Percentiles rank a stretch among this genome's conserved stretches.
phyloP scores from a whole-genome alignment of 179 eudicot genomes.

The Beta lomatogona region DNA sequence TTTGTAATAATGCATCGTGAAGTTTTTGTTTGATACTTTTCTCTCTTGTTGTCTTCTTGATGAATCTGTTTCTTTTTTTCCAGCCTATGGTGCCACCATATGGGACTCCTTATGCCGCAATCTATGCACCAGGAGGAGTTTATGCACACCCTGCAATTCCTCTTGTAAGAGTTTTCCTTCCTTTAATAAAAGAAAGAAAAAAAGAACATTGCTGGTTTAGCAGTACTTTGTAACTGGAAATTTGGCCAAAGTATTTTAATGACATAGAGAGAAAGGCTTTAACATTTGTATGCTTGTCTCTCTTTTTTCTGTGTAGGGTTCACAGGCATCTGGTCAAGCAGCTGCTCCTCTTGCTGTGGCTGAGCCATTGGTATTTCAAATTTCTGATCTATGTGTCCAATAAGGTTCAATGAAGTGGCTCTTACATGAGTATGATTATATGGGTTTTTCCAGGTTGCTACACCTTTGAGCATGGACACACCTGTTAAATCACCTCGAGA shows the following conservation, averaged over 20 bases:
- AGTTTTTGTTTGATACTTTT: neutral
- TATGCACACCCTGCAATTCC: constrained; percentile 83
- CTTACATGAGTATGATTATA: neutral
- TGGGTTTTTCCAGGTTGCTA: constrained; percentile 47
- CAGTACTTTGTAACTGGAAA: neutral
- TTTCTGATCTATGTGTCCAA: neutral
- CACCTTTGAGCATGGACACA: constrained; percentile 64
- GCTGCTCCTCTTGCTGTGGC: constrained; percentile 29
- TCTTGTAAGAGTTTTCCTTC: constrained; percentile 49
- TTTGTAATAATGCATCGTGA: neutral
- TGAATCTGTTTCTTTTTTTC: constrained; percentile 15
- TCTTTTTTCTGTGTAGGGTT: constrained; percentile 26
- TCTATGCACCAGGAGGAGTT: constrained; percentile 88
- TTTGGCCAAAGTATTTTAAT: neutral
- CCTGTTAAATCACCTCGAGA: constrained; percentile 72
- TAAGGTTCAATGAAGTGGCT: neutral
- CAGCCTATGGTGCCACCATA: constrained; percentile 95
- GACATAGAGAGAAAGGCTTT: neutral
- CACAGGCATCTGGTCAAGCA: constrained; percentile 36
- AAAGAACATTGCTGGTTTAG: neutral
- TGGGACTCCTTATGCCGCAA: constrained; percentile 85
- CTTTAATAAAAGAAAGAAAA: neutral
- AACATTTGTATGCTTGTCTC: constrained; percentile 5
- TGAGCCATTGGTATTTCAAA: constrained; percentile 29
- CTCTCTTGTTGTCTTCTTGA: neutral